Percentiles rank a stretch among this genome's conserved stretches.
phyloP scores from a whole-genome alignment of 2,329 filamentous ascomycete genomes.

The Alternaria metachromatica region DNA sequence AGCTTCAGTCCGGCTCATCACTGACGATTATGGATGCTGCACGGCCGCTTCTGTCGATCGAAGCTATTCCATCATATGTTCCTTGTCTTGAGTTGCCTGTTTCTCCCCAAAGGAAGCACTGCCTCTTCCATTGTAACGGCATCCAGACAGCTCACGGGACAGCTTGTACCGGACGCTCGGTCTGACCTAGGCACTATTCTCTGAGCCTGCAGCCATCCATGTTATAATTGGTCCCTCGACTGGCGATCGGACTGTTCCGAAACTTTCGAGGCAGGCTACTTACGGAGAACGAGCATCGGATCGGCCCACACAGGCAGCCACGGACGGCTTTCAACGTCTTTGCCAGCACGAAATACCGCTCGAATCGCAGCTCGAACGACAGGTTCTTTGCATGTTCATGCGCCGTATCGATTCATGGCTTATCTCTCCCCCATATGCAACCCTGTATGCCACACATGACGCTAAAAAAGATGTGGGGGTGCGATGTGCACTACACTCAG shows the following conservation, averaged over 20 bases:
- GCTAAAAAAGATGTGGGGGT: neutral
- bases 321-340: neutral
- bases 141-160: neutral
- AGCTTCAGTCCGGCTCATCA: neutral
- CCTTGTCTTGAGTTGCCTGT: neutral
- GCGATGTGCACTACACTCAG: neutral
- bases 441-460: neutral
- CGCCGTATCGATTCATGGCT: neutral
- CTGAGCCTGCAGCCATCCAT: neutral
- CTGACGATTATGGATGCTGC: neutral
- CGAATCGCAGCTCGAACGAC: neutral
- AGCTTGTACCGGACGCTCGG: neutral
- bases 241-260: constrained; percentile 6
- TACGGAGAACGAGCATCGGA: neutral
- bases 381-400: neutral
- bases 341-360: neutral
- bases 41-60: neutral
- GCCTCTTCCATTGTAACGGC: neutral
- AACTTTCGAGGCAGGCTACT: constrained; percentile 5
- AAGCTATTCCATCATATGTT: neutral
- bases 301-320: constrained; percentile 1
- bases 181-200: neutral
- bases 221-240: neutral
- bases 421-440: neutral
- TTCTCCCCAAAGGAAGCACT: neutral